Conservation (phyloP, 2,329 filamentous ascomycete species). For the Elsinoe fawcettii region DNA sequence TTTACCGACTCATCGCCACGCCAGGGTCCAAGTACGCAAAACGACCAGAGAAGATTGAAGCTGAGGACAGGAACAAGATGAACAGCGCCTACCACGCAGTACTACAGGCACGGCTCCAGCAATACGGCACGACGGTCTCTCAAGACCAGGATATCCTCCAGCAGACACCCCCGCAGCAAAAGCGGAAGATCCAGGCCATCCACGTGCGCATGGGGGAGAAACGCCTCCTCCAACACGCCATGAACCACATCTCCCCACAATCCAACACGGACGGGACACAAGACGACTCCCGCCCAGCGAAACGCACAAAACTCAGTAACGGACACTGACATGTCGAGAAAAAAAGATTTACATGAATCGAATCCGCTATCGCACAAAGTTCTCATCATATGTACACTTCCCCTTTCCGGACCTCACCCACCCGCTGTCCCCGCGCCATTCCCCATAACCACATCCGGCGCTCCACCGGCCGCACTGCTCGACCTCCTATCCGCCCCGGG, state of each 20-base stretch:
- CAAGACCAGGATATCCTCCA: not conserved
- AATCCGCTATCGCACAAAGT: not conserved
- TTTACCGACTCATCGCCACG: not conserved
- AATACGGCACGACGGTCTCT: slow-evolving; percentile 22
- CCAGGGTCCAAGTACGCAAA: slow-evolving; percentile 1
- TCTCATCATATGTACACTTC: slow-evolving; percentile 11
- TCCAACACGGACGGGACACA: slow-evolving; percentile 18
- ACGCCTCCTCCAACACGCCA: slow-evolving; percentile 52
- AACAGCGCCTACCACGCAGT: not conserved
- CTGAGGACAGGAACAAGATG: not conserved
- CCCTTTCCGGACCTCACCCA: not conserved
- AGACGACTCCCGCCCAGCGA: slow-evolving; percentile 20
- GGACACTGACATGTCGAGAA: slow-evolving; percentile 18
- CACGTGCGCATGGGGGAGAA: slow-evolving; percentile 67
- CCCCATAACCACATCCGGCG: slow-evolving; percentile 17
- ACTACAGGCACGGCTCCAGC: slow-evolving; percentile 8
- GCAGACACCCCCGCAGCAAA: not conserved
- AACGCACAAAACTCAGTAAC: slow-evolving; percentile 28
- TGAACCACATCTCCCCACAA: slow-evolving; percentile 19
- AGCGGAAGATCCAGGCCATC: slow-evolving; percentile 48
- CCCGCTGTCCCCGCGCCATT: slow-evolving; percentile 18
- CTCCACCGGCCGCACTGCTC: slow-evolving; percentile 13
- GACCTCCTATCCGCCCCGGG: slow-evolving; percentile 15
- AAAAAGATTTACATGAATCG: slow-evolving; percentile 18
- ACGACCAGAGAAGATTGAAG: not conserved